A percentile compares a stretch with the other conserved stretches of the same genome.
phyloP scores from a whole-genome alignment of 148 eudicot genomes.

The Silene latifolia region DNA sequence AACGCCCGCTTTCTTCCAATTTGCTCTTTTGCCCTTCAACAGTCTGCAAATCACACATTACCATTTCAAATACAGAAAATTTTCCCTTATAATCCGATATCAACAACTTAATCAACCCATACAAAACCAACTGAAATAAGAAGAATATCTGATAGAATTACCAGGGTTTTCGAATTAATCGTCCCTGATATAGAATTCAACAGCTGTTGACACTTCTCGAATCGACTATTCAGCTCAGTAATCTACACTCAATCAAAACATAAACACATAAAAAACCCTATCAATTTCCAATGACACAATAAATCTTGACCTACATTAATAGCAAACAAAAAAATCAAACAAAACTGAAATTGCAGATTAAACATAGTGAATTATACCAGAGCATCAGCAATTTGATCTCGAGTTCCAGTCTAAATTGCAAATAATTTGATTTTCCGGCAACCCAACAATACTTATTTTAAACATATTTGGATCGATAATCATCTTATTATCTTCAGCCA shows the following conservation, averaged over 20 bases:
- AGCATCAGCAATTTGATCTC: constrained; percentile 85
- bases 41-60: no score
- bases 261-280: background rate
- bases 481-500: no score
- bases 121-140: background rate
- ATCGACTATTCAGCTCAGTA: constrained; percentile 59
- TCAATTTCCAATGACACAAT: constrained; percentile 16
- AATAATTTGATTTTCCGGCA: no score
- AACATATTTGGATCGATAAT: no score
- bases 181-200: constrained; percentile 68
- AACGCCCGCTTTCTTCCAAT: no score
- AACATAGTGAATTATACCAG: constrained; percentile 37
- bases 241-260: constrained; percentile 46
- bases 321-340: no score
- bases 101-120: background rate
- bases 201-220: constrained; percentile 91
- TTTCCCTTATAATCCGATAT: background rate
- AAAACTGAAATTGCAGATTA: background rate
- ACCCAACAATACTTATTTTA: no score
- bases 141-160: constrained; percentile 24
- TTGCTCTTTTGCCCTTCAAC: no score
- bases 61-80: no score
- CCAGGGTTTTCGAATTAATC: constrained; percentile 63
- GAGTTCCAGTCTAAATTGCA: constrained; percentile 62
- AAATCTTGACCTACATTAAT: no score